Evolutionary conservation across 2,329 filamentous ascomycete species (phyloP).

Genomic region (Fusarium circinatum): DNA sequence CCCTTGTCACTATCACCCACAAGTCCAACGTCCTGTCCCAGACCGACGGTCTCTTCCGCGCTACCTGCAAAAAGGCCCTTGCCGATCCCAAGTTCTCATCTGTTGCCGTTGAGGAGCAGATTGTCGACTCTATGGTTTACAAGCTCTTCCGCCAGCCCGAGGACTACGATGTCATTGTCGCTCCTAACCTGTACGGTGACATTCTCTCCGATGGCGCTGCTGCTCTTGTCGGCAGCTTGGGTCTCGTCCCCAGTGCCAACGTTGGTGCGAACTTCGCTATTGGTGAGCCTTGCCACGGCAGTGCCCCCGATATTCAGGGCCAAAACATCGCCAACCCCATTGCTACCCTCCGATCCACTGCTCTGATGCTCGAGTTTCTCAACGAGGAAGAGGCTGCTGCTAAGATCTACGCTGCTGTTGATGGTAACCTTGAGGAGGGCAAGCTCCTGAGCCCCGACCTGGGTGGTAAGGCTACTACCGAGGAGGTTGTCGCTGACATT

Average conservation of each 20-base stretch:
- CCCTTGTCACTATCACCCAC: constrained; percentile 95
- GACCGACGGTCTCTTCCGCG: constrained; percentile 94
- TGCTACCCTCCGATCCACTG: constrained; percentile 89
- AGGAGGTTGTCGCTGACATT: constrained; percentile 88
- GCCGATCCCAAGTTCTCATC: constrained; percentile 69
- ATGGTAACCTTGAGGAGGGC: constrained; percentile 87
- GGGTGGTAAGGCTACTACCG: constrained; percentile 85
- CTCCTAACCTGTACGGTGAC: constrained; percentile 97
- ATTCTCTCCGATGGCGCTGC: constrained; percentile 96
- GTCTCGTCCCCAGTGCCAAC: constrained; percentile 93
- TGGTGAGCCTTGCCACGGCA: constrained; percentile 97
- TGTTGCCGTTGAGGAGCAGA: constrained; percentile 90
- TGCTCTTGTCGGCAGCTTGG: constrained; percentile 89
- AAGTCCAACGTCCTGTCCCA: constrained; percentile 98
- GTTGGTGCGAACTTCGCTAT: constrained; percentile 95
- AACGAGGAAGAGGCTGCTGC: constrained; percentile 87
- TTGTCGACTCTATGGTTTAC: constrained; percentile 99
- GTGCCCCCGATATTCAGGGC: constrained; percentile 94
- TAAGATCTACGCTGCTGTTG: constrained; percentile 90
- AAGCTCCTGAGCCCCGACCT: constrained; percentile 88
- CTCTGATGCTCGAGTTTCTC: constrained; percentile 96
- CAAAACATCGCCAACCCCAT: constrained; percentile 95
- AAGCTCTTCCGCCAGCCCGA: constrained; percentile 97
- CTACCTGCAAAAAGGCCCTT: constrained; percentile 79
- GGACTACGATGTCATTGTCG: constrained; percentile 97